Evolutionary conservation across 1,284 basidiomycete species (phyloP).

Genomic region (Fomitopsis pinicola): DNA sequence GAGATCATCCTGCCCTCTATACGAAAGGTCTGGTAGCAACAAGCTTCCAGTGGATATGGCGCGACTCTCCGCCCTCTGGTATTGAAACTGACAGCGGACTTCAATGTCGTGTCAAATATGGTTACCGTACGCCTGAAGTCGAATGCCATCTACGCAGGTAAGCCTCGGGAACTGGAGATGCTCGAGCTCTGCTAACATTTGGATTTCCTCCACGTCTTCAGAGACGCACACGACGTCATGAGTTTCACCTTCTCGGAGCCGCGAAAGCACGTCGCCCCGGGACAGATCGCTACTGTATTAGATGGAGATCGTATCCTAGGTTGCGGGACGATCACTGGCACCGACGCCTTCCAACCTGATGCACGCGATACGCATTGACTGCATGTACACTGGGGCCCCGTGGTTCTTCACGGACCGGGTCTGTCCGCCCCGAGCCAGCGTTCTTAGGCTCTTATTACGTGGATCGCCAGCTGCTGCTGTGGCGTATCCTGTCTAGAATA

Average conservation of each 20-base stretch:
- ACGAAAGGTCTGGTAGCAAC: slow-evolving; percentile 40
- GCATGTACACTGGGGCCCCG: neutral
- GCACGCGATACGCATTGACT: neutral
- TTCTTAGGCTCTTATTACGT: neutral
- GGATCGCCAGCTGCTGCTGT: neutral
- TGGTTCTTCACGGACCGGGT: neutral
- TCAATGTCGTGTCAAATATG: slow-evolving; percentile 56
- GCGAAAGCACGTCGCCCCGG: slow-evolving; percentile 70
- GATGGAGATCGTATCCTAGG: slow-evolving; percentile 79
- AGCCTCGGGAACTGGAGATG: neutral
- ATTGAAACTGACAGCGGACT: slow-evolving; percentile 42
- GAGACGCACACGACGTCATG: slow-evolving; percentile 20
- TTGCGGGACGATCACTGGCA: slow-evolving; percentile 60
- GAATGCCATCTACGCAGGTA: slow-evolving; percentile 41
- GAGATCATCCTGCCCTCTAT: slow-evolving; percentile 65
- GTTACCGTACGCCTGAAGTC: slow-evolving; percentile 65
- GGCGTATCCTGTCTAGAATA: neutral
- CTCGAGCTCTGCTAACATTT: neutral
- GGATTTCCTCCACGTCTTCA: neutral
- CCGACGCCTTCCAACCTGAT: neutral
- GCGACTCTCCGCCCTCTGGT: slow-evolving; percentile 46
- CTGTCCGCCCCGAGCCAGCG: neutral
- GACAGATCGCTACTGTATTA: slow-evolving; percentile 79
- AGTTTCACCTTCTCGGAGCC: slow-evolving; percentile 52
- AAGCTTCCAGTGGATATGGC: slow-evolving; percentile 78